Evolutionary conservation across 331 rosid genomes (phyloP), one percentile per base, ranked within the genome.

Genomic region (Rhamnella rubrinervis): DNA sequence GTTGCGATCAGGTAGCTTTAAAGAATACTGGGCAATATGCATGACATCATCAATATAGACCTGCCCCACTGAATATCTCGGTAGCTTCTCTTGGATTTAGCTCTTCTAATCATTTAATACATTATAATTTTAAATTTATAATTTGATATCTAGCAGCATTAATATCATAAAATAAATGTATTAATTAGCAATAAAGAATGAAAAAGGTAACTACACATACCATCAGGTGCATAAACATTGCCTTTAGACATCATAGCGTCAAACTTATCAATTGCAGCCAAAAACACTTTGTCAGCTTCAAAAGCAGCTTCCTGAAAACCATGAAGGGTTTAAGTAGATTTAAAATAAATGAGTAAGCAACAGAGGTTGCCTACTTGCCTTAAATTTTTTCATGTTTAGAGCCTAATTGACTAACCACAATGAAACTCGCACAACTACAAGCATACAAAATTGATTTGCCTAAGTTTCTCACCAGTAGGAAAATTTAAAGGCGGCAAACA

Each of bases 241-340:
- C 98, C 92, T 76, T 84, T 91, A 46, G 95, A 83, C 84, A 87
- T 77, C 92, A 93, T 87, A 18, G 98, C 96, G 83, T 91, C 87
- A 70, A 93, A 93, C 77, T 93, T 93, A 72, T 93, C 96, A 55
- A 93, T 93, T 70, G 97, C 97, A 78, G 98, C 98, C 82, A 93
- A 76, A 82, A 89, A 93, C 55, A 93, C 92, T 73, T 83, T 85
- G 77, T 93, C 98, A 21, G 98, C 98, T 82, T 93, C 98, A 67
- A 81, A 82, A 67, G 97, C 88, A 44, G 96, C 88, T 63, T 79
- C 95, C 98, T 93, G 87, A 74, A 77, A 80, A 65, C 49, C 70
- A 63, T 61, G 75, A 72, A 77, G 28, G n/a, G 75, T 59, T 20
- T 39, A 57, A 3, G 49, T 55, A 68, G 21, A 65, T 13, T 51